A percentile compares a stretch with the other conserved stretches of the same genome.
These are phyloP conservation scores for Eutrema yunnanense DNA, from an alignment of 345 rosid species.

Conservation along the genomic window DNA sequence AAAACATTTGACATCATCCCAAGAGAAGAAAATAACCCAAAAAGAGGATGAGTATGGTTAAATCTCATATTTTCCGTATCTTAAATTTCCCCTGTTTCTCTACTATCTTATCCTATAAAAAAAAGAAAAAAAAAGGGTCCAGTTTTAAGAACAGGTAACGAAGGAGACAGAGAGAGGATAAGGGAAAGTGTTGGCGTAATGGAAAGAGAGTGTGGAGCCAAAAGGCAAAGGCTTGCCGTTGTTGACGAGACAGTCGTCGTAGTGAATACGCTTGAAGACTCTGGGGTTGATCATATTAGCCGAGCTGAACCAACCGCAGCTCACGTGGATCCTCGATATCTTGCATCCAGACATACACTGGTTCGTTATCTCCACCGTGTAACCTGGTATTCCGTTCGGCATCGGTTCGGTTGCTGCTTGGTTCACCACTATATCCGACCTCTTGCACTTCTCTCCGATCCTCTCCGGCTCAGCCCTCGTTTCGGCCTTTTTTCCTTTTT, in stretches of 20 bases:
- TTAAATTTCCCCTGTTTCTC: background rate
- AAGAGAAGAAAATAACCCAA: background rate
- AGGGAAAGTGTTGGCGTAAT: slow-evolving; percentile 67
- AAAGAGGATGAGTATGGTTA: slow-evolving; percentile 5
- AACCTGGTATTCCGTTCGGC: slow-evolving; percentile 72
- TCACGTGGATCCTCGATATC: slow-evolving; percentile 60
- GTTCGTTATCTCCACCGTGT: slow-evolving; percentile 72
- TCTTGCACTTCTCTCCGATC: slow-evolving; percentile 57
- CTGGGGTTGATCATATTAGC: slow-evolving; percentile 66
- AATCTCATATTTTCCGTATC: slow-evolving; percentile 16
- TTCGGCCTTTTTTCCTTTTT: background rate
- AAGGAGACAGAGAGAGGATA: slow-evolving; percentile 73
- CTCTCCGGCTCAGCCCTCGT: slow-evolving; percentile 38
- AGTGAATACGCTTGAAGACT: slow-evolving; percentile 69
- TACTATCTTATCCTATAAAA: slow-evolving; percentile 9
- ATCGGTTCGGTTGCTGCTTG: slow-evolving; percentile 68
- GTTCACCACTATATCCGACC: slow-evolving; percentile 53
- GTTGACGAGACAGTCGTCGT: slow-evolving; percentile 85
- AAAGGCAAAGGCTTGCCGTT: slow-evolving; percentile 60
- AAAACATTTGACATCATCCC: slow-evolving; percentile 7
- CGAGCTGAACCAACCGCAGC: slow-evolving; percentile 94
- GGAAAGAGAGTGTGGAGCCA: slow-evolving; percentile 59
- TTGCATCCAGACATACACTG: slow-evolving; percentile 61
- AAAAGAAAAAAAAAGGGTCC: background rate
- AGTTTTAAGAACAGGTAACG: slow-evolving; percentile 38